Evolutionary conservation across 2,329 filamentous ascomycete species (phyloP).

Genomic region (Cladosporium cucumerinum): DNA sequence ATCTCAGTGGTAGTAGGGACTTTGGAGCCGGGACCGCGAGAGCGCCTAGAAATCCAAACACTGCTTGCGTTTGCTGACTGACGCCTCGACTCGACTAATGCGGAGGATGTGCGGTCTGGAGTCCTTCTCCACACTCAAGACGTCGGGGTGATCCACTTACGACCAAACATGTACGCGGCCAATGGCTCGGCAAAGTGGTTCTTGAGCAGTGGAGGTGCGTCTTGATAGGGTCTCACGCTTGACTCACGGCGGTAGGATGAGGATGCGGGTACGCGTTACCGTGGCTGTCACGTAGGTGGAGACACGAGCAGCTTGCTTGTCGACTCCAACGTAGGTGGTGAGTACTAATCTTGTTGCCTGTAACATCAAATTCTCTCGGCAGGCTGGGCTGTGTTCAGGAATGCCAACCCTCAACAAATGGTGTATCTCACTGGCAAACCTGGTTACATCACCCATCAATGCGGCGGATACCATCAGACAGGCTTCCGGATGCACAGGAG

Average conservation of each 20-base stretch:
- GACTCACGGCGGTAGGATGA: neutral
- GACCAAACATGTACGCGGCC: slow-evolving; percentile 5
- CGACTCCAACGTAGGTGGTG: neutral
- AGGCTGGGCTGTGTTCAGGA: neutral
- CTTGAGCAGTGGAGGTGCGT: neutral
- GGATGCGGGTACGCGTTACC: neutral
- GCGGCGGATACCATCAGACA: neutral
- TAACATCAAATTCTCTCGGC: neutral
- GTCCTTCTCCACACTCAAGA: neutral
- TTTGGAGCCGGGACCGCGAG: no score
- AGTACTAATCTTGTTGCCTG: neutral
- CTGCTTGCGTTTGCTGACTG: no score
- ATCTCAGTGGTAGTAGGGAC: no score
- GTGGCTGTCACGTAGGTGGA: neutral
- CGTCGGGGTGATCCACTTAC: neutral
- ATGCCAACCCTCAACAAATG: neutral
- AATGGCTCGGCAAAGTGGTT: slow-evolving; percentile 7
- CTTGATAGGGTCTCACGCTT: neutral
- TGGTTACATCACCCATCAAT: neutral
- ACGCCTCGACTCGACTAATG: no score
- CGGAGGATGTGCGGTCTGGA: no score
- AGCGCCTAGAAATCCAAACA: no score
- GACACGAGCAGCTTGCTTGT: neutral
- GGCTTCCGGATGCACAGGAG: neutral
- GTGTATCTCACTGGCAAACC: neutral